Base-by-base conservation (phyloP, 1,139 yeast genomes). In the Saccharomycopsis crataegensis region DNA sequence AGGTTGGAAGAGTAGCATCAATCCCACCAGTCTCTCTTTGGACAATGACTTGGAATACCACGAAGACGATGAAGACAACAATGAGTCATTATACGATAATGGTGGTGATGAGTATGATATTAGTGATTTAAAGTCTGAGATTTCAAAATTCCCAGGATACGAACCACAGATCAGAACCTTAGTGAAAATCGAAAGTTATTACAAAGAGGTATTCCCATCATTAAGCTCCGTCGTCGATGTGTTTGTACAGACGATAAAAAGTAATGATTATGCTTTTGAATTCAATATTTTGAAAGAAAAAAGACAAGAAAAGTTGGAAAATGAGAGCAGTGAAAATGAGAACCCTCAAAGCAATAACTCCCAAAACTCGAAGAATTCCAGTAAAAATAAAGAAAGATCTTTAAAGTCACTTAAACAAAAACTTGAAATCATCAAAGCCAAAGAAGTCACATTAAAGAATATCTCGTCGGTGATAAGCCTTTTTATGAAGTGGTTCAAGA, bases 401-500 rank as follows among this genome's bases (percentile, higher is more conserved):
- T 16, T 8, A 12, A 43, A 16, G 45, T 12, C 17, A 12, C 22
- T 43, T 14, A 56, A 57, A 17, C 70, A 71, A 31, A 69, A 79
- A 59, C 68, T 82, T 34, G 90, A 85, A 61, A 72, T 82, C 3
- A 59, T 75, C 2, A 75, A 83, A 57, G 72, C 79, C 17, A 85
- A 85, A 60, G 96, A 87, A 62, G 71, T 80, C 1, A 72, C 84
- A 0, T 64, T 86, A 53, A 86, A 85, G 60, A 80, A 86, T 1
- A 75, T 85, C 2, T 73, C 85, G 1, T 77, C 79, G 1, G 76
- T 82, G 1, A 56, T 89, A 1, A 62, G 71, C 6, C 61, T 79
- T 17, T 65, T 93, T 34, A 66, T 84, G 38, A 77, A 76, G 61
- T 93, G 98, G 97, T 84, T 89, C 65, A 86, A 86, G 62, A 68